Percentiles rank a stretch among this genome's conserved stretches.
phyloP scores from a whole-genome alignment of 257 asterid species.

The Anisodus acutangulus region DNA sequence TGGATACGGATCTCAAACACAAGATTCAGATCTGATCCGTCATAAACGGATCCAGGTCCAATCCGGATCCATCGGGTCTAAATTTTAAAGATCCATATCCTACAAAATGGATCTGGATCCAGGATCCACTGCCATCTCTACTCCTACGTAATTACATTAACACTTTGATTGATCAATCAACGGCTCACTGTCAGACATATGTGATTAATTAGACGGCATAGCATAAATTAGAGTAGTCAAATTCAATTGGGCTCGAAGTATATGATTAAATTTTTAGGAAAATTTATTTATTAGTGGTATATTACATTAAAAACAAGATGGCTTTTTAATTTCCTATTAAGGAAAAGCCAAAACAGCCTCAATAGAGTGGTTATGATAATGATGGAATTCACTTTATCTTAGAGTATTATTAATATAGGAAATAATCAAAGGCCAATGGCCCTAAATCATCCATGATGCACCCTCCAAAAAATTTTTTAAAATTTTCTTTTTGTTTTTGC shows the following conservation, averaged over 20 bases:
- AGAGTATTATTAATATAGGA: neutral
- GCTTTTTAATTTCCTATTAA: neutral
- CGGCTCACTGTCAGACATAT: neutral
- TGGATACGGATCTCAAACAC: no score
- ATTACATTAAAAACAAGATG: neutral
- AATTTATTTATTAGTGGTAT: neutral
- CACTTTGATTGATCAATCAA: no score
- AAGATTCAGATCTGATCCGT: no score
- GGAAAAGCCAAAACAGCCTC: conserved; percentile 13
- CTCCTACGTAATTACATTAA: no score
- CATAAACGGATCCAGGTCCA: no score
- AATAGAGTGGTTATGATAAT: conserved; percentile 11
- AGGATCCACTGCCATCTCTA: no score
- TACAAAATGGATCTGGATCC: no score
- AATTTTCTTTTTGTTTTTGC: neutral
- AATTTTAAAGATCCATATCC: no score
- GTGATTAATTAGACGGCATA: neutral
- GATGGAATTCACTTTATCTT: neutral
- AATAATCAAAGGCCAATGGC: neutral
- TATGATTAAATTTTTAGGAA: neutral
- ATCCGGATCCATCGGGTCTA: no score
- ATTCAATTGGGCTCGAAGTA: neutral
- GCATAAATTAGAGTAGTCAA: neutral
- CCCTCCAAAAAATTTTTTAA: neutral
- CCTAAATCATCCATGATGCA: neutral